Base-by-base conservation (phyloP, 192 early-diverging fungal genomes). In the Linnemannia elongata region DNA sequence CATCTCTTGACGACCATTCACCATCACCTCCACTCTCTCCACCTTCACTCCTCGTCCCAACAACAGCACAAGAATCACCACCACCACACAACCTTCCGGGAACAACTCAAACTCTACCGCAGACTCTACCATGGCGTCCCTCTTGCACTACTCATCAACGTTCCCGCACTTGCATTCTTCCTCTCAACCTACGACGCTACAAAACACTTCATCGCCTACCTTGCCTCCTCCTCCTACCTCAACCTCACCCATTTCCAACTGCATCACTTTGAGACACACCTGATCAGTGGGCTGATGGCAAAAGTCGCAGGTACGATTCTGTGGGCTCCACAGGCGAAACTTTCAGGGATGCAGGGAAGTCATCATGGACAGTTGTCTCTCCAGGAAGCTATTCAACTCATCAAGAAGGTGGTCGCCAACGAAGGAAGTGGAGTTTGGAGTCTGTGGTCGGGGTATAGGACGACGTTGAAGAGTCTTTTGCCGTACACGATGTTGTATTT, bases 401-500 rank as follows among this genome's bases (percentile, higher is more conserved):
- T 63, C 12, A 79, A 66, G 44, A 63, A 85, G 41, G 45, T 77
- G 7, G 60, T 66, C 15, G 30, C 42, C 79, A 77, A 42, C 38
- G 10, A 38, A 44, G 41, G 2, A 78, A 72, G 42, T 78, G 60
- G 60, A 4, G 30, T 49, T 12, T 30, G 49, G 22, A 69, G 78
- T 13, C 15, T 85, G n/a, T 85, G 83, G 83, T 80, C 83, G 27
- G 83, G 83, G 38, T 85, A 85, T 69, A 63, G 39, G 12, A 85
- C 75, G 49, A 47, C 68, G 2, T 49, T 80, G 7, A 55, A 69
- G 3, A 47, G 78, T 20, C 42, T 85, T 6, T 69, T 85, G 7
- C 83, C 83, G 0, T 85, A 85, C 18, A 85, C 83, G 1, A 85
- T 85, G 83, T 12, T 85, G 33, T 85, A 85, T 49, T 85, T 85